Evolutionary conservation across 2,329 filamentous ascomycete genomes (phyloP).

Genomic region (Diaporthe australafricana): DNA sequence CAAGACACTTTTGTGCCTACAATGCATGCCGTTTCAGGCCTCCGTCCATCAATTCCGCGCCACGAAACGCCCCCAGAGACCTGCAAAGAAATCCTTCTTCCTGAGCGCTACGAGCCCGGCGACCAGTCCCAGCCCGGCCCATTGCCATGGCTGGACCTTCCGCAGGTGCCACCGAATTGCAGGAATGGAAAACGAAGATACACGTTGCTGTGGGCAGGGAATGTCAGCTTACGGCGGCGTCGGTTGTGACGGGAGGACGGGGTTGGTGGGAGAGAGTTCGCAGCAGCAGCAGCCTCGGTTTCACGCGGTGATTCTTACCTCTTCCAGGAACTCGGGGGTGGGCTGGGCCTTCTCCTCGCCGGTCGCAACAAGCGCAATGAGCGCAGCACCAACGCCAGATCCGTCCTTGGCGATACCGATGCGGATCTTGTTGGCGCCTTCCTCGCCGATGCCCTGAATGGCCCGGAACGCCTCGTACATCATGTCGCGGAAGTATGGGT

Average conservation of each 20-base stretch:
- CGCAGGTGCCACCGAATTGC: slow-evolving; percentile 35
- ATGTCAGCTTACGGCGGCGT: slow-evolving; percentile 18
- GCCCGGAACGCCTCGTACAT: slow-evolving; percentile 84
- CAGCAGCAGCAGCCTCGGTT: background rate
- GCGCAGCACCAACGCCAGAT: slow-evolving; percentile 91
- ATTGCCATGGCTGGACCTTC: slow-evolving; percentile 37
- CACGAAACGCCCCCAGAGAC: slow-evolving; percentile 34
- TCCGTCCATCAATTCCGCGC: slow-evolving; percentile 3
- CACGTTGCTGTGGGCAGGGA: slow-evolving; percentile 30
- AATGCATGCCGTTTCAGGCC: background rate
- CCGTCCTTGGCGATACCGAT: slow-evolving; percentile 98
- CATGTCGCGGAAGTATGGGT: slow-evolving; percentile 90
- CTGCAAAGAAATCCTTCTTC: slow-evolving; percentile 33
- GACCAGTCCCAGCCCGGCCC: slow-evolving; percentile 35
- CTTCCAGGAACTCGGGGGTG: slow-evolving; percentile 33
- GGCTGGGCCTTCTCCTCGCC: slow-evolving; percentile 63
- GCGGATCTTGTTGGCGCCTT: slow-evolving; percentile 85
- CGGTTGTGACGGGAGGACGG: background rate
- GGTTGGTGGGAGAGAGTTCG: background rate
- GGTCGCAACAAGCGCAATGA: slow-evolving; percentile 92
- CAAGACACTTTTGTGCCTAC: background rate
- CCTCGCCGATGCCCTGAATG: slow-evolving; percentile 80
- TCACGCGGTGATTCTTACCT: slow-evolving; percentile 33
- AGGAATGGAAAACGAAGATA: slow-evolving; percentile 27
- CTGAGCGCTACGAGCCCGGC: slow-evolving; percentile 26